Evolutionary conservation across 352 stramenopile genomes (phyloP).

Genomic region (Globisporangium alternatum): DNA sequence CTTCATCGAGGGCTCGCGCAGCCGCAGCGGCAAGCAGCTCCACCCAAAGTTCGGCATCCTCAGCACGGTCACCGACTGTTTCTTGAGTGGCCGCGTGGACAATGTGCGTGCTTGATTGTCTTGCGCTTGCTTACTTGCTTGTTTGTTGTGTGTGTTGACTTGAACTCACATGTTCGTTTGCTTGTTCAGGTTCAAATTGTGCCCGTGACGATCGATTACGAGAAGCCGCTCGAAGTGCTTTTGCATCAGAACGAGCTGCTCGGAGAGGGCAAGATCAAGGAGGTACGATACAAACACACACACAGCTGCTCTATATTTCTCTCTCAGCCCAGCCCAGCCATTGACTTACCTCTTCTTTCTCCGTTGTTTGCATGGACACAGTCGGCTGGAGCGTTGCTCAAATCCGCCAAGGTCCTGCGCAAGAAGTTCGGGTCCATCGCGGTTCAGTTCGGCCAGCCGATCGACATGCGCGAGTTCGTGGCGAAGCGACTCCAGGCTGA

Average conservation of each 20-base stretch:
- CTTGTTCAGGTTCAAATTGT: slow-evolving; percentile 64
- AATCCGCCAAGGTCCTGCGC: slow-evolving; percentile 62
- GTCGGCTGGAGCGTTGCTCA: slow-evolving; percentile 65
- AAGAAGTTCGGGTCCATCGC: slow-evolving; percentile 84
- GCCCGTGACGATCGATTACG: slow-evolving; percentile 84
- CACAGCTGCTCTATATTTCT: not conserved
- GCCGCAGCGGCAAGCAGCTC: slow-evolving; percentile 79
- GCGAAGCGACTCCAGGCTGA: slow-evolving; percentile 25
- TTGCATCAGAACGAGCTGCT: slow-evolving; percentile 81
- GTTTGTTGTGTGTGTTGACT: not conserved
- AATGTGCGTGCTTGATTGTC: slow-evolving; percentile 44
- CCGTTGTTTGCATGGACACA: slow-evolving; percentile 6
- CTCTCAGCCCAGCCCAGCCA: not conserved
- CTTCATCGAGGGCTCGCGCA: slow-evolving; percentile 84
- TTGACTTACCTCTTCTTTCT: not conserved
- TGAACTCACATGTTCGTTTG: slow-evolving; percentile 1
- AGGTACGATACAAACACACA: slow-evolving; percentile 29
- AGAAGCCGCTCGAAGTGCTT: slow-evolving; percentile 80
- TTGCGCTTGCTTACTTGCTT: not conserved
- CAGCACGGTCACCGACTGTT: slow-evolving; percentile 69
- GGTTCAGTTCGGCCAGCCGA: slow-evolving; percentile 67
- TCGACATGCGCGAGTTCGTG: slow-evolving; percentile 63
- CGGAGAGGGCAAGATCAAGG: slow-evolving; percentile 77
- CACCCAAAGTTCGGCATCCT: slow-evolving; percentile 82
- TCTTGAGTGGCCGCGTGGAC: slow-evolving; percentile 60